A percentile compares a stretch with the other conserved stretches of the same genome.
Evolutionary conservation across 257 asterid species (phyloP).

Genomic region (Ehretia macrophylla): DNA sequence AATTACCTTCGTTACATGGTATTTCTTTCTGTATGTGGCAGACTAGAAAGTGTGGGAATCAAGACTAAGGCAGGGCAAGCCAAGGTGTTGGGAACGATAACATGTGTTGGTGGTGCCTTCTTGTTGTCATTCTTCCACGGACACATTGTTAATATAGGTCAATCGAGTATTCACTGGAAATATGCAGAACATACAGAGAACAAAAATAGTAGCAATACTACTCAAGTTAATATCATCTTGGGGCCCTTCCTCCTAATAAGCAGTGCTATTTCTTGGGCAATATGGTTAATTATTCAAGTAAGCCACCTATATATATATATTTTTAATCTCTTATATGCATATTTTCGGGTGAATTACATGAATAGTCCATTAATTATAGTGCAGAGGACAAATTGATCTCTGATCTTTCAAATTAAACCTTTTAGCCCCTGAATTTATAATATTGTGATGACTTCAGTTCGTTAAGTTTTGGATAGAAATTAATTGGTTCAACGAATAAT

Average conservation of each 20-base stretch:
- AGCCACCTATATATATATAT: constrained; percentile 4
- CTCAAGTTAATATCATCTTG: constrained; percentile 39
- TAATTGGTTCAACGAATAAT: too few relatives aligned
- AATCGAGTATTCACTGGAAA: constrained; percentile 63
- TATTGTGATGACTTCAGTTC: too few relatives aligned
- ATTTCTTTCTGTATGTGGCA: constrained; percentile 7
- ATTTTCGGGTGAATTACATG: too few relatives aligned
- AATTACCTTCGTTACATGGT: too few relatives aligned
- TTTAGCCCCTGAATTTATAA: too few relatives aligned
- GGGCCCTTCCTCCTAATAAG: constrained; percentile 72
- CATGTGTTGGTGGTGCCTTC: constrained; percentile 81
- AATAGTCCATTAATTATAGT: too few relatives aligned
- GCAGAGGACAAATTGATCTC: too few relatives aligned
- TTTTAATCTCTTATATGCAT: too few relatives aligned
- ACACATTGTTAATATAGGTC: constrained; percentile 35
- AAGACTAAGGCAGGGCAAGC: constrained; percentile 63
- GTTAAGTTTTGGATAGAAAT: too few relatives aligned
- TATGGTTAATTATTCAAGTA: constrained; percentile 79
- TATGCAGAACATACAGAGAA: constrained; percentile 44
- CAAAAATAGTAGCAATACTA: constrained; percentile 22
- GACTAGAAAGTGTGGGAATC: constrained; percentile 60
- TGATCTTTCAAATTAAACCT: too few relatives aligned
- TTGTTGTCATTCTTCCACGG: constrained; percentile 72
- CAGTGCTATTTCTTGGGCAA: constrained; percentile 78
- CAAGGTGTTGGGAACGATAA: constrained; percentile 57